Evolutionary conservation across 495 filamentous ascomycete species (phyloP).

Genomic region (Neurospora intermedia): DNA sequence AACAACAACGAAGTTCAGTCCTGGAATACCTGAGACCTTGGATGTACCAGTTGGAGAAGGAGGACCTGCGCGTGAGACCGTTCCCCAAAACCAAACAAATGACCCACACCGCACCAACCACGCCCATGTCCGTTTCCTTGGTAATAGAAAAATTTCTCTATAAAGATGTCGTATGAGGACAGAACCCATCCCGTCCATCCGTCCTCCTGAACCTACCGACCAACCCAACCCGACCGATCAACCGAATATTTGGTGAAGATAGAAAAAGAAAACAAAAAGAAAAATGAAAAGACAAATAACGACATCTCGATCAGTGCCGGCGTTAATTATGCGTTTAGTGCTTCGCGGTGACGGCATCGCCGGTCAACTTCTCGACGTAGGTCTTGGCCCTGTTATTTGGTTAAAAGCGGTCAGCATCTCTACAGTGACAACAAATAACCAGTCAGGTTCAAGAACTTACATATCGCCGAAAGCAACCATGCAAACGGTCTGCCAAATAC

Average conservation of each 20-base stretch:
- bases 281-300: conserved; percentile 6
- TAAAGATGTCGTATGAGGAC: background rate
- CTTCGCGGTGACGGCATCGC: conserved; percentile 90
- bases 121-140: background rate
- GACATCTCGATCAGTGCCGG: background rate
- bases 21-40: background rate
- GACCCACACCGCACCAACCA: background rate
- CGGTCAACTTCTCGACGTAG: conserved; percentile 93
- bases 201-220: background rate
- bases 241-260: conserved; percentile 7
- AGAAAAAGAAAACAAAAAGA: background rate
- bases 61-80: background rate
- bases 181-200: background rate
- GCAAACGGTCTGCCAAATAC: conserved; percentile 99
- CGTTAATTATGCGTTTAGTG: conserved; percentile 51
- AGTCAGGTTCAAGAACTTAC: conserved; percentile 44
- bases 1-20: background rate
- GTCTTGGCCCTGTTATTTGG: conserved; percentile 75
- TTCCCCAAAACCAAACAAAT: background rate
- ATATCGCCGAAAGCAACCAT: conserved; percentile 99
- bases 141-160: background rate
- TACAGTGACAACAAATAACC: background rate
- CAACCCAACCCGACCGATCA: background rate
- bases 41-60: background rate
- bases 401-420: conserved; percentile 5